Percentiles rank a stretch among this genome's conserved stretches.
Evolutionary conservation across 2,329 filamentous ascomycete genomes (phyloP).

Genomic region (Setomelanomma holmii): DNA sequence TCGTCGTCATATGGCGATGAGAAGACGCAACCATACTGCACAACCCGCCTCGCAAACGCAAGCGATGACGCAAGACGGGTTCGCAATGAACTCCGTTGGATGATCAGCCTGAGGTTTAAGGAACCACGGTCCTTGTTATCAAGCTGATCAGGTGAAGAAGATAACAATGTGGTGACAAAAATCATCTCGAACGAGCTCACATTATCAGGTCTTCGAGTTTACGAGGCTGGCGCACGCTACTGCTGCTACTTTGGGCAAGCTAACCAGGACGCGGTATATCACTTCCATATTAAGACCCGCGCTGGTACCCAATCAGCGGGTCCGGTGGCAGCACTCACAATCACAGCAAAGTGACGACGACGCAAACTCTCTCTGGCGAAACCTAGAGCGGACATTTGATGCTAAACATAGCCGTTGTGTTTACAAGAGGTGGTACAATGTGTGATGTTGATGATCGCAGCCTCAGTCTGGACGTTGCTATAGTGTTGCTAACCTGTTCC

Average conservation of each 20-base stretch:
- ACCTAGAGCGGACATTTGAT: not conserved
- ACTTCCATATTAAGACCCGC: constrained; percentile 28
- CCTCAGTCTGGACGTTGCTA: constrained; percentile 1
- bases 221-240: not conserved
- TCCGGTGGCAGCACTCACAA: constrained; percentile 13
- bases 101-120: not conserved
- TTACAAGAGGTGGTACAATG: constrained; percentile 4
- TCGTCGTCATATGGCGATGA: constrained; percentile 6
- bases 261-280: constrained; percentile 19
- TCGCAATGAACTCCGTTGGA: not conserved
- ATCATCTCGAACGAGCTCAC: not conserved
- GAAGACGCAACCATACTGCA: not conserved
- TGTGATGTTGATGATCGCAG: constrained; percentile 12
- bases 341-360: constrained; percentile 26
- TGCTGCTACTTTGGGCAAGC: constrained; percentile 17
- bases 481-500: constrained; percentile 18
- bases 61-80: constrained; percentile 14
- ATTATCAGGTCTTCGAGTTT: not conserved
- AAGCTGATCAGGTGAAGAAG: not conserved
- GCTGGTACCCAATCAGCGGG: constrained; percentile 25
- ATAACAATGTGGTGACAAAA: not conserved
- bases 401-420: constrained; percentile 23
- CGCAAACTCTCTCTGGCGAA: constrained; percentile 11
- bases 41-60: not conserved
- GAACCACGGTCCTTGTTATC: not conserved